Percentiles rank a stretch among this genome's conserved stretches.
Conservation (phyloP, 2,329 filamentous ascomycete genomes). For the Falciphora oryzae region DNA sequence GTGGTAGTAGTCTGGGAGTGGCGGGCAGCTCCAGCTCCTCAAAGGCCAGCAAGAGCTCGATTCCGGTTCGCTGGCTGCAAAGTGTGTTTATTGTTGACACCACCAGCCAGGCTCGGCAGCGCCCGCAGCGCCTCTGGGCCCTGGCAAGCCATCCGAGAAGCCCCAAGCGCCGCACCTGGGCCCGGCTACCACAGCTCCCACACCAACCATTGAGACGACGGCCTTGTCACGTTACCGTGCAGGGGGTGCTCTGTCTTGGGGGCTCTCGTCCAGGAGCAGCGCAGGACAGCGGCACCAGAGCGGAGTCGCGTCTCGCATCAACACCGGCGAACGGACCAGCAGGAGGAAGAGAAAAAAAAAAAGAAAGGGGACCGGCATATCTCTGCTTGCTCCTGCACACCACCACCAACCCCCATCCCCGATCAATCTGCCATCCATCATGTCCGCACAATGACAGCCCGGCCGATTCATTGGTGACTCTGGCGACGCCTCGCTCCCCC, state of each 20-base stretch:
- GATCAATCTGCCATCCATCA: slow-evolving; percentile 25
- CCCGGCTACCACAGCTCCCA: background rate
- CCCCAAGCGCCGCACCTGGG: background rate
- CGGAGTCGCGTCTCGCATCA: slow-evolving; percentile 13
- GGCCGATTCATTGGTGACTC: slow-evolving; percentile 30
- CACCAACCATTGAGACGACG: too few species aligned
- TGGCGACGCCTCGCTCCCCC: slow-evolving; percentile 10
- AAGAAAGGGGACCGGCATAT: slow-evolving; percentile 11
- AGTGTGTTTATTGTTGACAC: slow-evolving; percentile 2
- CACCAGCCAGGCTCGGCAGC: background rate
- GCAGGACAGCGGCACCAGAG: background rate
- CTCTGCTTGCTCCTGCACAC: slow-evolving; percentile 10
- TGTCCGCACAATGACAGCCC: slow-evolving; percentile 39
- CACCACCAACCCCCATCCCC: slow-evolving; percentile 19
- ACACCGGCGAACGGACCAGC: slow-evolving; percentile 11
- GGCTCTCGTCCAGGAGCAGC: background rate
- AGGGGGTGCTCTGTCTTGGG: background rate
- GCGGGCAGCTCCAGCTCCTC: too few species aligned
- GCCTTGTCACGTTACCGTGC: background rate
- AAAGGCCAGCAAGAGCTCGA: too few species aligned
- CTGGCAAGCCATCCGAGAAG: background rate
- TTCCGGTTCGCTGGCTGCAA: background rate
- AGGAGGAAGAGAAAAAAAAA: slow-evolving; percentile 11
- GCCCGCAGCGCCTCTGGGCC: too few species aligned
- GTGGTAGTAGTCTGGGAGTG: too few species aligned